Conservation (phyloP, 1,284 basidiomycete genomes). For the Cutaneotrichosporon sp. region DNA sequence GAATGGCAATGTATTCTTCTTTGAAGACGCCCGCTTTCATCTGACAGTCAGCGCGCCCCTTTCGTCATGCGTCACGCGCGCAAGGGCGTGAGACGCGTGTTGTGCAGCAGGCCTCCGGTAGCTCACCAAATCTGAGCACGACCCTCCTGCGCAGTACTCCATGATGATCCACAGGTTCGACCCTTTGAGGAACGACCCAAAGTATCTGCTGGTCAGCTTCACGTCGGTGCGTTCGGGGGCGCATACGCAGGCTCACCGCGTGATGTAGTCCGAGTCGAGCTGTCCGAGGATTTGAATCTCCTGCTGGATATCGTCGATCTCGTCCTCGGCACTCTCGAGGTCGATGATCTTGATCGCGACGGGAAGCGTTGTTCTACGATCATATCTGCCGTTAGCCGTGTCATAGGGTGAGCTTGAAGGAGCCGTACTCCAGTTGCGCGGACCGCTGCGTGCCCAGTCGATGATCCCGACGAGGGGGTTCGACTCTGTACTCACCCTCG, state of each 20-base stretch:
- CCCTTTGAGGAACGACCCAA: constrained; percentile 91
- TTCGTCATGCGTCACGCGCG: neutral
- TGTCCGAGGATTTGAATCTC: constrained; percentile 99
- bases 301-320: constrained; percentile 99
- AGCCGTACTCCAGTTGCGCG: no score
- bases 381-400: constrained; percentile 58
- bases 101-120: no score
- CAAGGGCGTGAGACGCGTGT: neutral
- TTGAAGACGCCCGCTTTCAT: constrained; percentile 97
- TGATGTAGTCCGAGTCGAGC: constrained; percentile 90
- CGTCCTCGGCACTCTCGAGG: constrained; percentile 96
- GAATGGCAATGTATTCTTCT: constrained; percentile 98
- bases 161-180: constrained; percentile 98
- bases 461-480: no score
- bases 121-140: constrained; percentile 53
- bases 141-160: constrained; percentile 70
- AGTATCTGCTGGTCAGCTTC: constrained; percentile 59
- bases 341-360: constrained; percentile 99
- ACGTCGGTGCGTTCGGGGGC: neutral
- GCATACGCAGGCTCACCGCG: constrained; percentile 61
- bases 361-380: constrained; percentile 84
- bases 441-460: no score
- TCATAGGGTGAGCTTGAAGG: no score
- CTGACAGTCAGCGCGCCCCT: constrained; percentile 49
- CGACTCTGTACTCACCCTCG: constrained; percentile 64